Percentiles rank a stretch among this genome's conserved stretches.
These are phyloP conservation scores for Cystoisospora suis DNA, from an alignment of 169 alveolate genomes.

Conservation along the genomic window DNA sequence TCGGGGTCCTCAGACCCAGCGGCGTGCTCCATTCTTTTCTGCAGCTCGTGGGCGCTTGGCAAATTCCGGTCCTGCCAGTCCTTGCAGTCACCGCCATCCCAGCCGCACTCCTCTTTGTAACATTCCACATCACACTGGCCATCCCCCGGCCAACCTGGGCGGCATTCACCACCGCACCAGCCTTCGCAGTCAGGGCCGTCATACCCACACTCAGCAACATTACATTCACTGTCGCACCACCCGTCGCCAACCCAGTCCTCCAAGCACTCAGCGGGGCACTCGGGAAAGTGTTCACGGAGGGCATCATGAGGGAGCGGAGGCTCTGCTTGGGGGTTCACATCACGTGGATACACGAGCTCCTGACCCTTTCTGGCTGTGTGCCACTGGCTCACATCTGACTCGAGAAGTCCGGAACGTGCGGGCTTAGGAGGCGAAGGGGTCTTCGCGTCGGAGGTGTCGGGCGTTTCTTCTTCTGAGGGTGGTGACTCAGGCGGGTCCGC, in stretches of 20 bases:
- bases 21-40: conserved; percentile 22
- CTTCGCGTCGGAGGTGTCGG: no score
- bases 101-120: conserved; percentile 73
- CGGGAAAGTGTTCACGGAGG: conserved; percentile 19
- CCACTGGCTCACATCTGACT: conserved; percentile 6
- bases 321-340: not conserved
- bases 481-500: no score
- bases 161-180: conserved; percentile 78
- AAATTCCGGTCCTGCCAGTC: conserved; percentile 50
- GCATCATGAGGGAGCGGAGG: not conserved
- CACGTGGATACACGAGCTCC: not conserved
- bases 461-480: no score
- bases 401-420: not conserved
- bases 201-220: conserved; percentile 69
- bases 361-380: not conserved
- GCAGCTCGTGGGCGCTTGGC: not conserved
- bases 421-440: not conserved
- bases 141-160: conserved; percentile 78
- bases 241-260: conserved; percentile 77
- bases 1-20: not conserved
- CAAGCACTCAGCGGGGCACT: conserved; percentile 66
- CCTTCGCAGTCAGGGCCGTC: conserved; percentile 76
- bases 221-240: conserved; percentile 78
- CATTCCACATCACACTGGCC: conserved; percentile 77
- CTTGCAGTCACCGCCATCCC: conserved; percentile 76